Conservation (phyloP, 2,329 filamentous ascomycete species). For the Trematosphaeria pertusa region DNA sequence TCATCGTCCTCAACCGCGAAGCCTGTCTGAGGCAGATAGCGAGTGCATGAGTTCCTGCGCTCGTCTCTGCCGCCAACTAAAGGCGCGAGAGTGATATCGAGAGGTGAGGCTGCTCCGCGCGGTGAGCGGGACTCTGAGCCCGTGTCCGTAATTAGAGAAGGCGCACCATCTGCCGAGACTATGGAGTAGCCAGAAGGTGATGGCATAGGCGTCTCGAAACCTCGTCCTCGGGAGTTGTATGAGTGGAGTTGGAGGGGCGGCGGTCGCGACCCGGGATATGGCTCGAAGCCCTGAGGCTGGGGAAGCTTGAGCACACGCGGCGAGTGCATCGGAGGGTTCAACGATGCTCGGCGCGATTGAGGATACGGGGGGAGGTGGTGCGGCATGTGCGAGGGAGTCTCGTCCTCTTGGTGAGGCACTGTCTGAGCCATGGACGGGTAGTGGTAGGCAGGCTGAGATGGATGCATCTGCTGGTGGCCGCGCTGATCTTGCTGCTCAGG, state of each 20-base stretch:
- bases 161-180: conserved; percentile 68
- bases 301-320: conserved; percentile 41
- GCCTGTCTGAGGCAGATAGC: conserved; percentile 46
- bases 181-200: conserved; percentile 70
- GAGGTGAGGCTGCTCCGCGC: conserved; percentile 52
- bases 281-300: conserved; percentile 41
- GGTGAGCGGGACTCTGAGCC: conserved; percentile 57
- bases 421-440: conserved; percentile 33
- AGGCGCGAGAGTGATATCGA: conserved; percentile 52
- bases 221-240: conserved; percentile 34
- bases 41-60: conserved; percentile 46
- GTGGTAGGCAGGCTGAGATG: conserved; percentile 41
- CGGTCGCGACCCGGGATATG: conserved; percentile 40
- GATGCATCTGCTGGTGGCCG: conserved; percentile 35
- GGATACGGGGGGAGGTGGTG: conserved; percentile 35
- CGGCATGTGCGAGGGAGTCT: conserved; percentile 7
- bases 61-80: conserved; percentile 45
- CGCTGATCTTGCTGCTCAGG: conserved; percentile 40
- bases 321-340: conserved; percentile 34
- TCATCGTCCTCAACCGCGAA: conserved; percentile 48
- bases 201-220: conserved; percentile 64
- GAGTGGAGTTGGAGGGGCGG: conserved; percentile 39
- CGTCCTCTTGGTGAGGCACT: conserved; percentile 34
- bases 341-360: conserved; percentile 36
- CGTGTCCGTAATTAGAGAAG: conserved; percentile 74